Conservation (phyloP, 176 grass and related monocot genomes). For the Bromus sterilis region DNA sequence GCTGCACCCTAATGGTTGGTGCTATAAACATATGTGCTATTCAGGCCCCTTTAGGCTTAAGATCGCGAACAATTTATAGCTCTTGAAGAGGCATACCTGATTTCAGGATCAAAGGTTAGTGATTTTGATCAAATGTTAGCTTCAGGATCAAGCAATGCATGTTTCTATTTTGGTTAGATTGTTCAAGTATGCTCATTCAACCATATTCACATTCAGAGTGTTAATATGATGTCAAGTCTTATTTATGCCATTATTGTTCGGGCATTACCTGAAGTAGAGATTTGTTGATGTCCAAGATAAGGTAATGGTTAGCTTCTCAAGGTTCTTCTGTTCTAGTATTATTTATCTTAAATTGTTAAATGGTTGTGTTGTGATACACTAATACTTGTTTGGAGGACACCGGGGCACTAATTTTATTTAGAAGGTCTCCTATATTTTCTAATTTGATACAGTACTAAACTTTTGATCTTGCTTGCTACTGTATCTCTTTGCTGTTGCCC, state of each 20-base stretch:
- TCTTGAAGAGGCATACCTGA: background rate
- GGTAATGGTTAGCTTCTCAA: background rate
- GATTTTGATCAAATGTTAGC: background rate
- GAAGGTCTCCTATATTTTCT: too few species aligned
- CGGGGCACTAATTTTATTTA: background rate
- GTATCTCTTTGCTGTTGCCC: background rate
- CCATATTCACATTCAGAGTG: background rate
- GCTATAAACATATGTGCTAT: background rate
- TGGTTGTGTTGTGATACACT: background rate
- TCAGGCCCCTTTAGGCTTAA: too few species aligned
- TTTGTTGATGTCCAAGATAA: background rate
- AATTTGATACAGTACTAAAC: too few species aligned
- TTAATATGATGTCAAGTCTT: background rate
- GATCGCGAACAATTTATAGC: background rate
- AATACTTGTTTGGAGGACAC: background rate
- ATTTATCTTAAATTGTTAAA: background rate
- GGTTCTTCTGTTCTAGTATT: too few species aligned
- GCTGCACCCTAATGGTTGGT: background rate
- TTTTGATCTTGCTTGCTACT: background rate
- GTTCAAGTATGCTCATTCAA: background rate
- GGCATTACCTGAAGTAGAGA: background rate
- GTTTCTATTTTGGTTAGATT: background rate
- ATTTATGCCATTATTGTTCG: background rate
- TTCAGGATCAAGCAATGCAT: background rate
- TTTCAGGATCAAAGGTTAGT: background rate